These are phyloP conservation scores for Trichosanthes truncata DNA, from an alignment of 306 rosid species.

Conservation along the genomic window DNA sequence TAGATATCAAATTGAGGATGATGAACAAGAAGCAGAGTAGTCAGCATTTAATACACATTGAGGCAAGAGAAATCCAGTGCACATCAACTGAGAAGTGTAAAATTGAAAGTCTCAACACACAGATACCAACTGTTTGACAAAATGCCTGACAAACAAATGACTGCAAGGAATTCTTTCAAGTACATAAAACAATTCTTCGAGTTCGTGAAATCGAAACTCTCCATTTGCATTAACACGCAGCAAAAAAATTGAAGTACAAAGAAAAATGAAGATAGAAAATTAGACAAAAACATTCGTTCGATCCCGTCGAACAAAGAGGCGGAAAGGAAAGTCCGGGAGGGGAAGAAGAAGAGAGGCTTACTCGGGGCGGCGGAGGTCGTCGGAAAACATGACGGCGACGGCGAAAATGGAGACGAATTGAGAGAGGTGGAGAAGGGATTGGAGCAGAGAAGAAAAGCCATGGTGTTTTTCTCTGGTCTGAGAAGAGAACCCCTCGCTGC, in stretches of 20 bases:
- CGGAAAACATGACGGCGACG: slow-evolving; percentile 11
- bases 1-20: not conserved
- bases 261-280: not conserved
- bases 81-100: not conserved
- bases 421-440: slow-evolving; percentile 34
- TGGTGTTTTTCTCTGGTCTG: not conserved
- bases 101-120: not conserved
- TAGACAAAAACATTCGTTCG: not conserved
- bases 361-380: slow-evolving; percentile 20
- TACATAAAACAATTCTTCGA: not conserved
- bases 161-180: not conserved
- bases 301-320: not conserved
- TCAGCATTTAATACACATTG: not conserved
- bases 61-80: not conserved
- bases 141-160: not conserved
- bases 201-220: not conserved
- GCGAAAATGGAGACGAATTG: slow-evolving; percentile 12
- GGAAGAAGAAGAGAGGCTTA: slow-evolving; percentile 19
- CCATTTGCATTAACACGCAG: not conserved
- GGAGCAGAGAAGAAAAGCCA: slow-evolving; percentile 50
- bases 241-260: not conserved
- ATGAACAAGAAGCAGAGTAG: not conserved
- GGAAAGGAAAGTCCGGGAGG: not conserved
- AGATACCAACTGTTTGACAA: not conserved
- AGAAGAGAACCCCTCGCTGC: not conserved